Conservation (phyloP, 768 basidiomycete genomes). For the Postia placenta region DNA sequence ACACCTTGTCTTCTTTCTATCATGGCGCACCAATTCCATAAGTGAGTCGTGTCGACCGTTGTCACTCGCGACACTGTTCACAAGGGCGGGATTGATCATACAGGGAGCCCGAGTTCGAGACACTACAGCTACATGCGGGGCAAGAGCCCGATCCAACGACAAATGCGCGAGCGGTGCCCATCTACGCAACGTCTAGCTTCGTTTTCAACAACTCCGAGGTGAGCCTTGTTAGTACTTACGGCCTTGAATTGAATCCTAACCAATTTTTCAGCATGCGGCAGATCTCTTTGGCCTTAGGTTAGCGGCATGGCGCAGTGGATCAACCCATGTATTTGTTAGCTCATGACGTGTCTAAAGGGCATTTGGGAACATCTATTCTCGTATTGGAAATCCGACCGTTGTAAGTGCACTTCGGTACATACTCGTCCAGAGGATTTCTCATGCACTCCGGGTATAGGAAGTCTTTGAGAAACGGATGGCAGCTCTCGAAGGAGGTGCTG, state of each 20-base stretch:
- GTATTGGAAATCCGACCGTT: conserved; percentile 64
- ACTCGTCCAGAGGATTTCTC: no score
- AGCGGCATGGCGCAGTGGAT: background rate
- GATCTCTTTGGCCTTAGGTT: conserved; percentile 63
- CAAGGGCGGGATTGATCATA: background rate
- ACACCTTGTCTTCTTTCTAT: background rate
- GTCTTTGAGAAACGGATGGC: conserved; percentile 79
- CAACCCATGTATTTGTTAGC: no score
- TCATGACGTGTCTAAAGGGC: conserved; percentile 21
- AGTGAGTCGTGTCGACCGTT: conserved; percentile 5
- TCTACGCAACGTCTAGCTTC: conserved; percentile 70
- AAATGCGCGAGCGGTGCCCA: conserved; percentile 71
- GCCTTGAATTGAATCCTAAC: background rate
- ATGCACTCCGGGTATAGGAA: no score
- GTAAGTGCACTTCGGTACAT: conserved; percentile 36
- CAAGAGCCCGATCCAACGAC: conserved; percentile 58
- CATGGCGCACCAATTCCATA: conserved; percentile 10
- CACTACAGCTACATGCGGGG: conserved; percentile 76
- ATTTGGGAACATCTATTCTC: conserved; percentile 57
- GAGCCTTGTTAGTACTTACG: no score
- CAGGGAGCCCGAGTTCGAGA: conserved; percentile 67
- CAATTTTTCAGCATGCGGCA: conserved; percentile 63
- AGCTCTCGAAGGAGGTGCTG: conserved; percentile 71
- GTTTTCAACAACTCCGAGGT: conserved; percentile 70
- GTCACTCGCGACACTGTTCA: background rate